Conservation (phyloP, 2,329 filamentous ascomycete genomes). For the Zasmidium cellare region DNA sequence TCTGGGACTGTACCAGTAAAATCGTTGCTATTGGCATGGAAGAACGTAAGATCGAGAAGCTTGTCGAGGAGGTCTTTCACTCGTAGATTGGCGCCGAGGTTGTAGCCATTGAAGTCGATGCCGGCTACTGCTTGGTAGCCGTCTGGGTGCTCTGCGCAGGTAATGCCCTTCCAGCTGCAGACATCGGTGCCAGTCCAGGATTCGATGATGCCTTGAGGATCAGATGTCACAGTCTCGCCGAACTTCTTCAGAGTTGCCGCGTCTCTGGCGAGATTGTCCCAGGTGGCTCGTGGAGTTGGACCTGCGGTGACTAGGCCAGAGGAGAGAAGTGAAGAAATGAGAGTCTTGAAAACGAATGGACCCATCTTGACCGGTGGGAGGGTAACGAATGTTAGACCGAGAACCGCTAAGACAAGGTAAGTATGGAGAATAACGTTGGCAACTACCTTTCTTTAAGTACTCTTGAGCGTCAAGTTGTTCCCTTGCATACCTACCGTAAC, state of each 20-base stretch:
- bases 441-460: no score
- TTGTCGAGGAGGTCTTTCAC: slow-evolving; percentile 10
- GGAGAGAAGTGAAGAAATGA: slow-evolving; percentile 3
- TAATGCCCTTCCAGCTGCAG: slow-evolving; percentile 8
- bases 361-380: slow-evolving; percentile 2
- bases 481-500: no score
- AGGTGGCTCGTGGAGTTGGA: neutral
- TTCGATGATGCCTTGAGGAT: slow-evolving; percentile 5
- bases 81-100: slow-evolving; percentile 5
- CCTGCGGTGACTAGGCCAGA: neutral
- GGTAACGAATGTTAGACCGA: neutral
- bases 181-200: slow-evolving; percentile 13
- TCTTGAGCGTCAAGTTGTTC: no score
- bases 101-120: slow-evolving; percentile 10
- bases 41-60: slow-evolving; percentile 12
- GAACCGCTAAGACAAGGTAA: neutral
- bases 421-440: no score
- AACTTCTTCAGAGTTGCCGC: slow-evolving; percentile 9
- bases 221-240: slow-evolving; percentile 13
- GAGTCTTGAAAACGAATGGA: slow-evolving; percentile 1
- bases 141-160: slow-evolving; percentile 6
- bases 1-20: slow-evolving; percentile 16
- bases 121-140: slow-evolving; percentile 9
- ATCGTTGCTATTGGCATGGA: slow-evolving; percentile 16
- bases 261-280: slow-evolving; percentile 9